phyloP scores from a whole-genome alignment of 257 asterid species.

The Solanum commersonii region DNA sequence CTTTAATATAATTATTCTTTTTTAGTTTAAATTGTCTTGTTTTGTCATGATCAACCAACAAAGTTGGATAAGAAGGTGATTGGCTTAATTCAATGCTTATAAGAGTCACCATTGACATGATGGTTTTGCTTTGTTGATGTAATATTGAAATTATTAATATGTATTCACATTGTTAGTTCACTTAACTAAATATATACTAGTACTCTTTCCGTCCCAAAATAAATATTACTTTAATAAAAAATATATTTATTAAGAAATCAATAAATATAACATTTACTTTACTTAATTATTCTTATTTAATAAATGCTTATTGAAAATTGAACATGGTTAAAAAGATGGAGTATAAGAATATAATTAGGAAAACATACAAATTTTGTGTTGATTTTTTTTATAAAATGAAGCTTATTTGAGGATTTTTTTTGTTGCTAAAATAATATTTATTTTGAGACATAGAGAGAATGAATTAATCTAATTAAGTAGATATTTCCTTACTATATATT shows the following conservation, averaged over 20 bases:
- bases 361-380: no score
- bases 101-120: neutral
- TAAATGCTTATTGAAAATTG: no score
- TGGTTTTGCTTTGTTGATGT: neutral
- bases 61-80: neutral
- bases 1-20: neutral
- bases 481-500: neutral
- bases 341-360: no score
- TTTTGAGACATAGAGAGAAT: neutral
- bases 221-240: no score
- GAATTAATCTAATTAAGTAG: neutral
- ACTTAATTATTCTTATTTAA: no score
- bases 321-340: no score
- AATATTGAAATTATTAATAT: neutral
- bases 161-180: neutral
- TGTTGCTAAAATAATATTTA: no score
- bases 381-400: no score
- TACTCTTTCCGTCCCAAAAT: neutral
- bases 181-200: neutral
- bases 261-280: no score
- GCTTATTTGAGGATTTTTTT: no score
- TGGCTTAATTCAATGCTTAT: neutral
- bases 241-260: no score
- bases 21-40: neutral
- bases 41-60: neutral